Evolutionary conservation across 1,284 basidiomycete genomes (phyloP), one percentile per base, ranked within the genome.

Genomic region (Taiwanofungus camphoratus): DNA sequence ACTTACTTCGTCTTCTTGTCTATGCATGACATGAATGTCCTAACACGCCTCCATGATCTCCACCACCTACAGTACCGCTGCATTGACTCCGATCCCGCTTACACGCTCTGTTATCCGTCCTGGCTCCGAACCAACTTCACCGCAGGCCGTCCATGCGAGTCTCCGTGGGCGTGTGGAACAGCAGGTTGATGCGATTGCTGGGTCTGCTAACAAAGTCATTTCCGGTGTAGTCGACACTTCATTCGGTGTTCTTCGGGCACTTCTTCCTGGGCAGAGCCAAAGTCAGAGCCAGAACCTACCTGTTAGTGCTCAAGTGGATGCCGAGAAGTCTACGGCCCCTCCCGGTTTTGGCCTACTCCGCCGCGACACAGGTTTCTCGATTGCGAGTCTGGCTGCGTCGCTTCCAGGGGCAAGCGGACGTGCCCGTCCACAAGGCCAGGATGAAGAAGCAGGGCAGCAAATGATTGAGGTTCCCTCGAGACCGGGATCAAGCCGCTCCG

Each of bases 181-280:
- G 54, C 83, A 84, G 57, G 88, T 92, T 2, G 87, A 90, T 48
- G 86, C 86, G 11, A 73, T 93, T 24, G 78, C 88, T 0, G 87
- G 79, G 8, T 86, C 85, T 0, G 90, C 91, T 11, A 90, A 89
- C 61, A 91, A 90, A 58, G 87, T 92, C 34, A 71, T 92, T 41
- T 81, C 74, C 1, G 90, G 88, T 16, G 90, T 93, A 29, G 83
- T 93, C 39, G 91, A 92, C 57, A 80, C 87, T 1, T 89, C 77
- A 9, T 79, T 92, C 63, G 85, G 86, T 8, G 86, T 91, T 35
- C 69, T 92, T 2, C 76, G 85, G 13, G 81, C 87, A 0, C 67
- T 93, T 15, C 63, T 72, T 6, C 68, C 65, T 3, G 65, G 61
- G 13, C 58, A 57, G 38, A 45, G 46, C 18, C 58, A 57, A 36